phyloP scores from a whole-genome alignment of 768 basidiomycete species.

The Terana coerulea region DNA sequence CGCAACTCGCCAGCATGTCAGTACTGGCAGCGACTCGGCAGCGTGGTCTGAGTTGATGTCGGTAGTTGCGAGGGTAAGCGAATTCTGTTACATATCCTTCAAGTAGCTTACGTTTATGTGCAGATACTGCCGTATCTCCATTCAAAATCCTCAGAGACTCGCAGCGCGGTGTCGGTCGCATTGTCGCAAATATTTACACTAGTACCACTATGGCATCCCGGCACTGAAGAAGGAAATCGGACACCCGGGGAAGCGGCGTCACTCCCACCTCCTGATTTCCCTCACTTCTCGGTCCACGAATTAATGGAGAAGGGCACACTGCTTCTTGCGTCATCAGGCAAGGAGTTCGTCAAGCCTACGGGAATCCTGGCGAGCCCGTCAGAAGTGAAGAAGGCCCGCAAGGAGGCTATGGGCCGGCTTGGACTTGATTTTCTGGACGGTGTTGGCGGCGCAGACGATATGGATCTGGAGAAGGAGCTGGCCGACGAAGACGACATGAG shows the following conservation, averaged over 20 bases:
- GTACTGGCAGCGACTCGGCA: conserved; percentile 53
- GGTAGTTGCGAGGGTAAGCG: conserved; percentile 80
- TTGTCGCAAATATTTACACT: conserved; percentile 83
- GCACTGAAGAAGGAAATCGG: conserved; percentile 29
- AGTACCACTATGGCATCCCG: conserved; percentile 78
- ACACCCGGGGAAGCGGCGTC: conserved; percentile 25
- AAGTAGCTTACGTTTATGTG: not conserved
- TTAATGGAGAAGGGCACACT: conserved; percentile 73
- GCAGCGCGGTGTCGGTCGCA: conserved; percentile 84
- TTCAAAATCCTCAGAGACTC: conserved; percentile 90
- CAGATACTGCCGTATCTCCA: conserved; percentile 89
- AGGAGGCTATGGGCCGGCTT: conserved; percentile 83
- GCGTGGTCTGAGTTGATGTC: conserved; percentile 91
- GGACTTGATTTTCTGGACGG: conserved; percentile 84
- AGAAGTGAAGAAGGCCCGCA: conserved; percentile 84
- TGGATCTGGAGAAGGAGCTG: conserved; percentile 84
- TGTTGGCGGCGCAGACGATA: conserved; percentile 67
- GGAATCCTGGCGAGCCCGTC: conserved; percentile 69
- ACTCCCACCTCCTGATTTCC: conserved; percentile 52
- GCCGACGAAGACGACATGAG: conserved; percentile 51
- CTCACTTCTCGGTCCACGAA: conserved; percentile 72
- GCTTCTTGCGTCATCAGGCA: conserved; percentile 89
- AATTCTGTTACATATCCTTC: not conserved
- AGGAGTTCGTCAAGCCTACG: conserved; percentile 78
- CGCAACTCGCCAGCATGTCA: conserved; percentile 50